These are phyloP conservation scores for Trichomonas gallinae DNA, from an alignment of 208 protist genomes.

Conservation along the genomic window DNA sequence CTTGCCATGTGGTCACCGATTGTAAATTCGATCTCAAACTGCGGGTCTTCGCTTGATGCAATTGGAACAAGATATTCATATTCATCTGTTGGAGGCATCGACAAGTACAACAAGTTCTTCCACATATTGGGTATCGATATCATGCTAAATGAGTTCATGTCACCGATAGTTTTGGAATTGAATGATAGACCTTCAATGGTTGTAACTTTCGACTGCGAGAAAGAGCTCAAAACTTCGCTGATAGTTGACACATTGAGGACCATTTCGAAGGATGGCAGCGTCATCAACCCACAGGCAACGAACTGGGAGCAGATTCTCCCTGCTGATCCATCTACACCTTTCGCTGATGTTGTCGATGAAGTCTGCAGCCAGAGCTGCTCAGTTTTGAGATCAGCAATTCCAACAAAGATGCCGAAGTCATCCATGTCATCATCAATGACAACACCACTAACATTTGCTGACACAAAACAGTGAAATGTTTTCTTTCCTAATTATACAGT, in stretches of 20 bases:
- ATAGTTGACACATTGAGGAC: neutral
- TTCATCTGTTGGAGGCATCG: neutral
- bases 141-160: neutral
- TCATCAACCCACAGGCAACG: neutral
- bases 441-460: neutral
- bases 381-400: neutral
- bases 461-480: neutral
- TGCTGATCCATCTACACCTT: neutral
- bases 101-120: neutral
- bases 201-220: neutral
- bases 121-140: neutral
- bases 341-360: neutral
- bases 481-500: too few relatives aligned
- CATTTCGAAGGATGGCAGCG: neutral
- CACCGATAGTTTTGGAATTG: neutral
- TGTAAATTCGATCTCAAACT: neutral
- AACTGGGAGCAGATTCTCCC: neutral
- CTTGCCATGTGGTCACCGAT: neutral
- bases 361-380: neutral
- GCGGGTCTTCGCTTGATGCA: neutral
- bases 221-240: neutral
- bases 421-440: neutral
- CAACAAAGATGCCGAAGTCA: neutral
- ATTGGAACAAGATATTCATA: neutral
- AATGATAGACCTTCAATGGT: conserved; percentile 4